These are phyloP conservation scores for Sicyos edulis DNA, from an alignment of 306 rosid genomes.

Conservation along the genomic window DNA sequence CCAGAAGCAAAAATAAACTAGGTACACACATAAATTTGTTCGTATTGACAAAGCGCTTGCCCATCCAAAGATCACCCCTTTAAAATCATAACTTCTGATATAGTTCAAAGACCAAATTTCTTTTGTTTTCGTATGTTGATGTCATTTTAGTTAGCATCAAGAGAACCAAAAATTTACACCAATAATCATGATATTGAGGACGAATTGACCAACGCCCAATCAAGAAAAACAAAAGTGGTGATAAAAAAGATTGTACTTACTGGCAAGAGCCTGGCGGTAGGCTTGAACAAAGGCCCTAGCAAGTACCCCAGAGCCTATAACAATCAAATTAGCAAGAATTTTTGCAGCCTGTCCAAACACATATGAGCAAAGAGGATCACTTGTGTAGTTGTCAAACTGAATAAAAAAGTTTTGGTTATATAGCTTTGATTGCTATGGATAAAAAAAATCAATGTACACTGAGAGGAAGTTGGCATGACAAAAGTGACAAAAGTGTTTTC, in stretches of 20 bases:
- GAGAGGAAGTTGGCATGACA: background rate
- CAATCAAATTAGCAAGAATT: slow-evolving; percentile 70
- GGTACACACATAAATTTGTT: background rate
- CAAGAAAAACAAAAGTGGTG: background rate
- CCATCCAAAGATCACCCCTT: background rate
- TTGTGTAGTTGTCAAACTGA: background rate
- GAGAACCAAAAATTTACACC: background rate
- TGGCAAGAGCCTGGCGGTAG: slow-evolving; percentile 74
- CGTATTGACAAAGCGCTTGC: background rate
- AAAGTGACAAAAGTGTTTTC: background rate
- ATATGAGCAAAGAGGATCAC: background rate
- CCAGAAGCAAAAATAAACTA: background rate
- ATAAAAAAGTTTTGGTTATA: background rate
- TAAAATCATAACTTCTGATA: background rate
- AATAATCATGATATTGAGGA: background rate
- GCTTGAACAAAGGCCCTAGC: slow-evolving; percentile 76
- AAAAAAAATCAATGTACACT: background rate
- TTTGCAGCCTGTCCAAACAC: slow-evolving; percentile 66
- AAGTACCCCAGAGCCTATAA: slow-evolving; percentile 73
- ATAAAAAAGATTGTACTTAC: slow-evolving; percentile 36
- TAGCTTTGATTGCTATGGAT: background rate
- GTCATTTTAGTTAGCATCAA: background rate
- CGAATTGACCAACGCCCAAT: background rate
- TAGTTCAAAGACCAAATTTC: background rate
- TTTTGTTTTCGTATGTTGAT: background rate